Evolutionary conservation across 805 yeast genomes (phyloP).

Genomic region (Metschnikowia arizonensis): DNA sequence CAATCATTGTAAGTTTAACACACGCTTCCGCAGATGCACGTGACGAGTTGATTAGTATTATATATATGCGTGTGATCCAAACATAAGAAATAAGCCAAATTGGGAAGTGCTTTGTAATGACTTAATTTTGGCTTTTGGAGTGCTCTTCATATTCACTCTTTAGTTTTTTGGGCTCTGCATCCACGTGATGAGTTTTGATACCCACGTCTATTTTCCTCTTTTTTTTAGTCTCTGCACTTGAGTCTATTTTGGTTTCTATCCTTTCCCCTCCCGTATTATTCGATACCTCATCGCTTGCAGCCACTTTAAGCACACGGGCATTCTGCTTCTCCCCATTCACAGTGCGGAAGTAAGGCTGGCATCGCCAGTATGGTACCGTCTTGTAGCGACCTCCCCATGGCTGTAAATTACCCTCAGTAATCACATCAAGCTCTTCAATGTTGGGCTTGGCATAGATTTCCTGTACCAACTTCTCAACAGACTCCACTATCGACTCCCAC

Average conservation of each 20-base stretch:
- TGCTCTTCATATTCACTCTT: too few relatives aligned
- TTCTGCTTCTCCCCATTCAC: constrained; percentile 68
- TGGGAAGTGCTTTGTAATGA: too few relatives aligned
- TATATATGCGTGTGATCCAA: too few relatives aligned
- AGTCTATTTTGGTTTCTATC: not conserved
- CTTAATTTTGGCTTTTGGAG: too few relatives aligned
- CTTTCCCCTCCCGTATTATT: constrained; percentile 11
- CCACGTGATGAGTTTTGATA: too few relatives aligned
- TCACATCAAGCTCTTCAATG: constrained; percentile 53
- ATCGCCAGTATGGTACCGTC: constrained; percentile 88
- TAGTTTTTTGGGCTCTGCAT: constrained; percentile 1
- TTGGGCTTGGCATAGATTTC: constrained; percentile 50
- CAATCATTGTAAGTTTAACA: not conserved
- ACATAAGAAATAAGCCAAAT: too few relatives aligned
- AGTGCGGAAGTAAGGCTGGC: constrained; percentile 91
- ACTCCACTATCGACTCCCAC: constrained; percentile 51
- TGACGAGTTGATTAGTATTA: not conserved
- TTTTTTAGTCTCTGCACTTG: too few relatives aligned
- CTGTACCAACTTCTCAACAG: constrained; percentile 64
- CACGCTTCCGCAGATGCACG: constrained; percentile 1
- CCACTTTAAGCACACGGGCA: constrained; percentile 34
- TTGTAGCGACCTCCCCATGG: constrained; percentile 80
- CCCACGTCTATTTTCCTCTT: constrained; percentile 1
- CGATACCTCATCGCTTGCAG: constrained; percentile 25
- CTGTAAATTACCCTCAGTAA: constrained; percentile 51